Base-by-base conservation (phyloP, 306 rosid species). In the Inga oerstediana region DNA sequence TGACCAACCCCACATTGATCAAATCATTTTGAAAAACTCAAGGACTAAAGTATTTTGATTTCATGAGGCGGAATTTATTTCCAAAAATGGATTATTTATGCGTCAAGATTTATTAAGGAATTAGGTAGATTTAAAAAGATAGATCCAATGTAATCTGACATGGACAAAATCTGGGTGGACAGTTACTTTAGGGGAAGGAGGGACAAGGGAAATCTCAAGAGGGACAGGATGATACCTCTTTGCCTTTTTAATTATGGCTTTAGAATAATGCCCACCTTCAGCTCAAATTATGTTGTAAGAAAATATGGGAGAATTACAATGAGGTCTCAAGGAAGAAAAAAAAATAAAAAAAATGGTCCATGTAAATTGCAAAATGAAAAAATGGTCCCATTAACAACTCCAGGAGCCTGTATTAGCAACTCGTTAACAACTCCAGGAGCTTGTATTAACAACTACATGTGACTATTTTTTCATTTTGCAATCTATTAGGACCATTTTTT, bases 81-180 rank as follows among this genome's bases (percentile, higher is more conserved):
- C 12, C n/a, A 2, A 5, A 2, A 20, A 5, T 17, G 20, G 62
- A 4, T 35, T 51, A 44, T 30, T 30, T 65, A 12, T 15, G 8
- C 10, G n/a, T 16, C 17, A 66, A 15, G 43, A 66, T 66, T 66
- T 8, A 66, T 32, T 1, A 24, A 24, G 0, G 35, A 10, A 62
- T 12, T 10, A 62, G 68, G 6, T 59, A 22, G 22, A 35, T 66
- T 34, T 15, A 66, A 4, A 12, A 8, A 37, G 46, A 5, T n/a
- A 30, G 17, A 30, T 7, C 8, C 46, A 20, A 68, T 8, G 22
- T 45, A 70, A 41, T 17, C 78, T 32, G 65, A 77, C 67, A 61
- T 35, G 41, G 75, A 62, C 75, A 77, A 83, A 83, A 83, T 59
- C 20, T 17, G 13, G 79, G 48, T n/a, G 58, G 48, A 83, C 27